Evolutionary conservation across 2,329 filamentous ascomycete species (phyloP), one percentile per base, ranked within the genome.

Genomic region (Aschersonia sp.): DNA sequence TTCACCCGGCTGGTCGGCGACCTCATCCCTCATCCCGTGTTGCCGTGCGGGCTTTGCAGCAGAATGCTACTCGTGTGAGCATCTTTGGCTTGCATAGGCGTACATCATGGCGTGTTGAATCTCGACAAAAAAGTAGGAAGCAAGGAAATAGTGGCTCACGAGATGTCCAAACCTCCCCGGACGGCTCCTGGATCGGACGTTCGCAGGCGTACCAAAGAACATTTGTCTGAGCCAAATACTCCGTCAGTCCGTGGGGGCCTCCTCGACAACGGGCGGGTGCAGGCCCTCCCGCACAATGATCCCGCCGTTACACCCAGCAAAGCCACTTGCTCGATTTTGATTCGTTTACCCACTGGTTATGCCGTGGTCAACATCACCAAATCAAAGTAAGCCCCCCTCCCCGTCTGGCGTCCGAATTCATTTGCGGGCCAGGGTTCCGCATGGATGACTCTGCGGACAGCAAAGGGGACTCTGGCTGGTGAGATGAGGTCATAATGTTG

Each of bases 241-340:
- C 41, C 41, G 12, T 38, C 32, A 38, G 32, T 31, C 44, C 44
- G 32, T 32, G 44, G 31, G 31, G n/a, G 31, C 7, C 7, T 30
- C 20, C 7, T 12, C 2, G 40, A 38, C 9, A 30, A 28, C 40
- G 31, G 40, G n/a, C 40, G 12, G 4, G 32, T n/a, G 30, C 40
- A 47, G 45, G 45, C 43, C 40, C 45, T 47, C 40, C 45, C 45
- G 45, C 45, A 47, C 38, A 47, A n/a, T 5, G 28, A 32, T 45
- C 43, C 43, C 43, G 43, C 30, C 9, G 43, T 29, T 44, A 31
- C 44, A 45, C 35, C 28, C n/a, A 5, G 20, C 10, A 10, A 30
- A 47, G 40, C 20, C 43, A 48, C 47, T 35, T 30, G 35, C n/a
- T 43, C 45, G 38, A n/a, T 20, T 12, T 10, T 35, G 43, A 48